phyloP scores from a whole-genome alignment of 495 filamentous ascomycete genomes.

The Geoglossum glabrum region DNA sequence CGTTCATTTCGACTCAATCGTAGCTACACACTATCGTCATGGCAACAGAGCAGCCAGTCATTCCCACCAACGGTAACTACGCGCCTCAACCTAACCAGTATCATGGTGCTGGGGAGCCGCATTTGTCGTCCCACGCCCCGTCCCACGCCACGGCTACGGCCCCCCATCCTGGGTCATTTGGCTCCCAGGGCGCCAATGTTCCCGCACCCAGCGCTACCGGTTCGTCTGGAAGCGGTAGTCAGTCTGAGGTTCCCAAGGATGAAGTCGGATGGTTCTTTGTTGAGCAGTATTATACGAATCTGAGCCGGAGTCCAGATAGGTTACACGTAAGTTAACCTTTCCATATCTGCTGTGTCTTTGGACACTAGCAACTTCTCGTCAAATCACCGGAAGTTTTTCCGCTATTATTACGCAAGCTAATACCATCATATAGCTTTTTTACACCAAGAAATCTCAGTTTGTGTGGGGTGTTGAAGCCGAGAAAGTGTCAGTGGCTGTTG shows the following conservation, averaged over 20 bases:
- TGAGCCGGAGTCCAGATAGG: slow-evolving; percentile 85
- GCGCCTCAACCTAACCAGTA: slow-evolving; percentile 13
- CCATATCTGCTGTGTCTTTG: background rate
- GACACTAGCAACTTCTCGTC: background rate
- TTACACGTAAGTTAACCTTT: slow-evolving; percentile 44
- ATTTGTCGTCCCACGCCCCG: background rate
- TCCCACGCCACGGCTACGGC: background rate
- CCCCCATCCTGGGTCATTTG: slow-evolving; percentile 4
- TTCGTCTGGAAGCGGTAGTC: background rate
- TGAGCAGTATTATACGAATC: slow-evolving; percentile 94
- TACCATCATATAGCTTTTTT: slow-evolving; percentile 22
- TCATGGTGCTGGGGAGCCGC: background rate
- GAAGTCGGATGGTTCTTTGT: slow-evolving; percentile 99
- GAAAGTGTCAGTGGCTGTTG: slow-evolving; percentile 59
- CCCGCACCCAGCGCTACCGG: background rate
- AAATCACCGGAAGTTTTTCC: background rate
- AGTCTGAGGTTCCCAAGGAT: slow-evolving; percentile 37
- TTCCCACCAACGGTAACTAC: slow-evolving; percentile 24
- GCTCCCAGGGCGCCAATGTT: slow-evolving; percentile 5
- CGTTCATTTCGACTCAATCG: background rate
- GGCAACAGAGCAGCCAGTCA: slow-evolving; percentile 17
- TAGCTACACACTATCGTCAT: slow-evolving; percentile 9
- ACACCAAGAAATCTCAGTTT: slow-evolving; percentile 26
- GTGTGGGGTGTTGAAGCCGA: slow-evolving; percentile 53
- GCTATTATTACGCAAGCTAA: background rate